Conservation (phyloP, 2,329 filamentous ascomycete species). For the Microcera coccophila region DNA sequence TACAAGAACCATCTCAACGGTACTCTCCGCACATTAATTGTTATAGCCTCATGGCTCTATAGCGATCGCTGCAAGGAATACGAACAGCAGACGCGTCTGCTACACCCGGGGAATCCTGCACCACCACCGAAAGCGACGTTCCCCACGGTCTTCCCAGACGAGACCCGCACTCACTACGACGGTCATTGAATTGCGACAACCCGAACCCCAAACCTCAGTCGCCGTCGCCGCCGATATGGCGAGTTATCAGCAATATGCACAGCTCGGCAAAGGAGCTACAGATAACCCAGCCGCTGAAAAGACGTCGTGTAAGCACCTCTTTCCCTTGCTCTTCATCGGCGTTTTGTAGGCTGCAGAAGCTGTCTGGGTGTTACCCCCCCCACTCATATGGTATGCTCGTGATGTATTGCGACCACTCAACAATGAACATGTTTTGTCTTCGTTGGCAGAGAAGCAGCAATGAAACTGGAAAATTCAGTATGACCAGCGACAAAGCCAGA, state of each 20-base stretch:
- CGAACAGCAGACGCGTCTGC: background rate
- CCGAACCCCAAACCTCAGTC: background rate
- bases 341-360: background rate
- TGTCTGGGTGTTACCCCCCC: background rate
- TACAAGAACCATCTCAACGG: no score
- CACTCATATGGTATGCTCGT: no score
- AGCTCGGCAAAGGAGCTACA: conserved; percentile 23
- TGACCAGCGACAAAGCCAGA: no score
- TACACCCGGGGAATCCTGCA: background rate
- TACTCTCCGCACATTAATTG: no score
- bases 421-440: no score
- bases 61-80: background rate
- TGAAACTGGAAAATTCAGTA: no score
- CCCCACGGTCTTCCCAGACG: background rate
- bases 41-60: background rate
- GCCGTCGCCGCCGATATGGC: conserved; percentile 20
- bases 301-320: conserved; percentile 19
- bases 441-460: no score
- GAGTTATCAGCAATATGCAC: conserved; percentile 28
- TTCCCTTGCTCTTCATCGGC: background rate
- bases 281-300: conserved; percentile 19
- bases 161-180: background rate
- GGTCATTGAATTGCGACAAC: no score
- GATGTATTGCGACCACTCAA: no score
- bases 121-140: background rate